A percentile compares a stretch with the other conserved stretches of the same genome.
phyloP scores from a whole-genome alignment of 345 rosid species.

The Geranium brycei region DNA sequence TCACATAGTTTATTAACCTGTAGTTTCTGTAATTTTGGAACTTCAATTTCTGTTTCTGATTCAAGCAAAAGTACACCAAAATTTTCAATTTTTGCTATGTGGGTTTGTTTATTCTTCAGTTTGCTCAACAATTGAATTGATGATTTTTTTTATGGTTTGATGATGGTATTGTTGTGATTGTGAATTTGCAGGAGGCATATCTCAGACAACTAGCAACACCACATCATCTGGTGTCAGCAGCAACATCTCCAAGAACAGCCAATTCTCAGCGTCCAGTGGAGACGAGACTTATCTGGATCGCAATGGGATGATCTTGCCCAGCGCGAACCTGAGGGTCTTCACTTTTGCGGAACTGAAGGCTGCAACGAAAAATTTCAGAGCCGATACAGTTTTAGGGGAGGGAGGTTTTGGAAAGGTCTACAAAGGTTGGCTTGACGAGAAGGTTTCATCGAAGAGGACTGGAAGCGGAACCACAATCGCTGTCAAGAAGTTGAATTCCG shows the following conservation, averaged over 20 bases:
- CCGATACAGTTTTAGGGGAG: constrained; percentile 75
- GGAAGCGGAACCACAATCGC: constrained; percentile 63
- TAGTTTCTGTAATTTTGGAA: too few species aligned
- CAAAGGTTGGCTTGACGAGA: constrained; percentile 94
- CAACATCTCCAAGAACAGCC: constrained; percentile 52
- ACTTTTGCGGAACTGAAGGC: constrained; percentile 53
- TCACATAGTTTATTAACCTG: too few species aligned
- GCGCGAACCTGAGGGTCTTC: constrained; percentile 51
- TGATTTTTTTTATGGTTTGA: too few species aligned
- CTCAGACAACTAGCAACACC: constrained; percentile 54
- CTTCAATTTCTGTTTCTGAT: too few species aligned
- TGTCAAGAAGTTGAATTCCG: constrained; percentile 76
- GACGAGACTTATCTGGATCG: constrained; percentile 33
- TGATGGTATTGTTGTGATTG: too few species aligned
- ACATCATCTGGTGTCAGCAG: constrained; percentile 39
- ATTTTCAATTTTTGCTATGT: too few species aligned
- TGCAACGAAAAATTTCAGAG: constrained; percentile 60
- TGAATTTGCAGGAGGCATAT: constrained; percentile 21
- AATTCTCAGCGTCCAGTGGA: constrained; percentile 49
- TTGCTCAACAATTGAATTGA: too few species aligned
- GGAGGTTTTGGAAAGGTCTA: constrained; percentile 94
- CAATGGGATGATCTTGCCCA: constrained; percentile 29
- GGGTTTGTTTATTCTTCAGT: too few species aligned
- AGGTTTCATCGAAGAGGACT: constrained; percentile 26
- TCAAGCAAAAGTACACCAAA: too few species aligned